Evolutionary conservation across 208 protist genomes (phyloP), one percentile per base, ranked within the genome.

Genomic region (Strigomonas oncopelti): DNA sequence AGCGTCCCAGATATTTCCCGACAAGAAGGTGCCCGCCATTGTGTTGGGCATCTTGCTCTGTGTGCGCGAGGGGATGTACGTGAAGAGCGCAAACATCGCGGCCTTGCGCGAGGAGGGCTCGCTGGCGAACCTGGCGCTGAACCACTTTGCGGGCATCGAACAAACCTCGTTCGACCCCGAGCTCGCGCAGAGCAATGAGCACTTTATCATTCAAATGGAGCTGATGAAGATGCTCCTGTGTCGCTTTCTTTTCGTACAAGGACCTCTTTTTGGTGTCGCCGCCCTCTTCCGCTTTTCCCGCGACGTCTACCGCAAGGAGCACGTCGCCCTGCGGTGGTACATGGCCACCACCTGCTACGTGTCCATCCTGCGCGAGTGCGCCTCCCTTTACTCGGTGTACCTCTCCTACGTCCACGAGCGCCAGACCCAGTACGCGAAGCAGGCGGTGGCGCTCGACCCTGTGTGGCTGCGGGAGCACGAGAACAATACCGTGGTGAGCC

Each of bases 281-380:
- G 80, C 42, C 24, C 62, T 38, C 20, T 94, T 85, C 42, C 85
- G 88, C 42, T 48, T 91, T 22, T 38, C 75, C 13, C 73, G 85
- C 38, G 91, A 96, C 67, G 81, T 83, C 5, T 81, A 77, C 9
- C 74, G 81, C 24, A 78, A 74, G 24, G 74, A 74, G 27, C 78
- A 92, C 72, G 83, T 82, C 29, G 77, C 78, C 9, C 69, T 94
- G 45, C 88, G 91, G 11, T 96, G 91, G 88, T 90, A 96, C 73
- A 78, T 91, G 75, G 79, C 82, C 25, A 95, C 90, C 24, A 74
- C 79, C 51, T 24, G 69, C 34, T 75, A 76, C 46, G 72, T 75
- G 2, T 56, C 76, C 9, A 24, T 84, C 42, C 65, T 78, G 29
- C 70, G 75, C 46, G 9, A 57, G 22, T 32, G 9, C 4, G 27